Conservation (phyloP, 1,284 basidiomycete species). For the Grifola frondosa region DNA sequence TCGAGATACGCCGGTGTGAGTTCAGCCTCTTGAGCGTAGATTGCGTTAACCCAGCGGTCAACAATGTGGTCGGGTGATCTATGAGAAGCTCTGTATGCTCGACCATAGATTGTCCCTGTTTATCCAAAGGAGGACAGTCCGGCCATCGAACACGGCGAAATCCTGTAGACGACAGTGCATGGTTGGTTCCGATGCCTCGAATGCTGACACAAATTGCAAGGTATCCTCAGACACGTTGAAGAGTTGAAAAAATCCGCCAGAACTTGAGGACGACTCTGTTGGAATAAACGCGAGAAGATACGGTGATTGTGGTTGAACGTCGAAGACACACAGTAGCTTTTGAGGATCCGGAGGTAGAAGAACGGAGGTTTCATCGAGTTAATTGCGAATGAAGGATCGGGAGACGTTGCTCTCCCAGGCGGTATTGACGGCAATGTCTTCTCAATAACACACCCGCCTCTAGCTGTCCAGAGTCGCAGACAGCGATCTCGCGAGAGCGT, state of each 20-base stretch:
- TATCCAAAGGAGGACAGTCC: conserved; percentile 75
- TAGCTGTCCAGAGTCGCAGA: conserved; percentile 79
- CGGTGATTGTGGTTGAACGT: conserved; percentile 29
- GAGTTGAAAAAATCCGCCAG: conserved; percentile 72
- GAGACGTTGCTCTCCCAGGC: conserved; percentile 37
- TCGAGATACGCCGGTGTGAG: conserved; percentile 87
- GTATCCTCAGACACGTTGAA: conserved; percentile 54
- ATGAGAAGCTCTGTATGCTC: conserved; percentile 52
- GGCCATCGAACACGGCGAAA: conserved; percentile 55
- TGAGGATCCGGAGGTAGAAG: conserved; percentile 59
- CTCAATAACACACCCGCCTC: conserved; percentile 65
- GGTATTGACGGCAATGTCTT: conserved; percentile 45
- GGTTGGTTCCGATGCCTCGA: conserved; percentile 59
- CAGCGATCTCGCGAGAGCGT: conserved; percentile 87
- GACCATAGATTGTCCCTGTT: conserved; percentile 71
- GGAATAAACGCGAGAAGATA: conserved; percentile 69
- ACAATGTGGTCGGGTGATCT: conserved; percentile 31
- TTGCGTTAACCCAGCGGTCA: conserved; percentile 52
- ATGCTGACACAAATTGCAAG: conserved; percentile 51
- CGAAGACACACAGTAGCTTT: conserved; percentile 58
- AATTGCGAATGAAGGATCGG: conserved; percentile 32
- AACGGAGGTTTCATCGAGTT: conserved; percentile 40
- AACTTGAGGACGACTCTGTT: conserved; percentile 54
- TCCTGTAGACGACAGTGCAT: conserved; percentile 73
- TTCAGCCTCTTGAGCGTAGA: conserved; percentile 65